These are phyloP conservation scores for Psidium friedrichsthalianum DNA, from an alignment of 345 rosid species.

Conservation along the genomic window DNA sequence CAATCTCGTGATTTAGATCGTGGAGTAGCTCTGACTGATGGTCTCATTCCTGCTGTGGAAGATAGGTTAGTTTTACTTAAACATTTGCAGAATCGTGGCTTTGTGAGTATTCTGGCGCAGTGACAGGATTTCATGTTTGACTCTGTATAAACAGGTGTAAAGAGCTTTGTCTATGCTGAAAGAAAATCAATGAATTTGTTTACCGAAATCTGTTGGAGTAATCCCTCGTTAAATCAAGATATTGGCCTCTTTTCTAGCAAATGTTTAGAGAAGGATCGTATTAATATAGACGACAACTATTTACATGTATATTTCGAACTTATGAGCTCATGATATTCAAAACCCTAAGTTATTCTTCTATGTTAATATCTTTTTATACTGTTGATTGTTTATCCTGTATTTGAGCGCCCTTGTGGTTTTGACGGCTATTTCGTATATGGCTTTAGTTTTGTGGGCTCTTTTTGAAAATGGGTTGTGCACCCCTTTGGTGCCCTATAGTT, in stretches of 20 bases:
- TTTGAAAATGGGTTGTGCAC: background rate
- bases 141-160: background rate
- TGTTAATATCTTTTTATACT: background rate
- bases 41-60: slow-evolving; percentile 61
- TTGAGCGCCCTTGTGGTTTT: background rate
- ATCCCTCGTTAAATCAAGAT: background rate
- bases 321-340: background rate
- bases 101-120: background rate
- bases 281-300: background rate
- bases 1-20: slow-evolving; percentile 41
- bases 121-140: background rate
- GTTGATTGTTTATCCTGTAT: background rate
- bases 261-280: background rate
- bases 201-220: background rate
- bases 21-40: slow-evolving; percentile 80
- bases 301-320: background rate
- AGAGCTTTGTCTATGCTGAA: background rate
- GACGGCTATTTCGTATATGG: background rate
- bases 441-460: background rate
- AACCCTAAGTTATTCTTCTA: background rate
- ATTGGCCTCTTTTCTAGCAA: background rate
- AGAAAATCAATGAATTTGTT: background rate
- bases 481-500: background rate
- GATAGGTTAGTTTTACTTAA: slow-evolving; percentile 51
- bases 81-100: background rate